Conservation (phyloP, 192 early-diverging fungal species). For the Entomortierella chlamydospora region DNA sequence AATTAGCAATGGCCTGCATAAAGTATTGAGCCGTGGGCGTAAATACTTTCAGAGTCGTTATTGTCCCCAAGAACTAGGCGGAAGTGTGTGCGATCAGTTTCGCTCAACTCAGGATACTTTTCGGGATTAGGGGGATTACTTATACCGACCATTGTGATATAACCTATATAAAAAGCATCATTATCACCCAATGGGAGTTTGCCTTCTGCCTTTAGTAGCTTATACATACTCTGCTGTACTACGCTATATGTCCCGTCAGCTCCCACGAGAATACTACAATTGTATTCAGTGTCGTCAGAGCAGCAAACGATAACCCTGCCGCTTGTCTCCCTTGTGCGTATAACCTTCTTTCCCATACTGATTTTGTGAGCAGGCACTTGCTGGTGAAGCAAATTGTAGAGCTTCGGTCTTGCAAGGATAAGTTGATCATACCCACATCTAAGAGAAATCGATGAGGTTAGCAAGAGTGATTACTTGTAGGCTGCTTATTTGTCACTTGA, state of each 20-base stretch:
- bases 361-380: slow-evolving; percentile 4
- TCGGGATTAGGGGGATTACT: not conserved
- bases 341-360: not conserved
- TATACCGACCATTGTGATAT: not conserved
- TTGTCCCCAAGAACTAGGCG: not conserved
- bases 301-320: not conserved
- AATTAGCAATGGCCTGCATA: no score
- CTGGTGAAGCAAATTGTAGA: not conserved
- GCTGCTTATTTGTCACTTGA: no score
- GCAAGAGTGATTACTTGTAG: no score
- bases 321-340: not conserved
- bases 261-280: not conserved
- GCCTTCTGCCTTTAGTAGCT: not conserved
- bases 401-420: not conserved
- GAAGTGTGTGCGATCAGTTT: not conserved
- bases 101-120: slow-evolving; percentile 2
- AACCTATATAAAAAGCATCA: not conserved
- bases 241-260: not conserved
- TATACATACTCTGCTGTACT: slow-evolving; percentile 5
- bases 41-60: not conserved
- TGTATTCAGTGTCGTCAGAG: not conserved
- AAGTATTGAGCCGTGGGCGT: no score
- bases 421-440: not conserved
- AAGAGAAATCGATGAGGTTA: no score
- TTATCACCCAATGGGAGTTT: not conserved